These are phyloP conservation scores for Amanita inopinata DNA, from an alignment of 768 basidiomycete species.

Conservation along the genomic window DNA sequence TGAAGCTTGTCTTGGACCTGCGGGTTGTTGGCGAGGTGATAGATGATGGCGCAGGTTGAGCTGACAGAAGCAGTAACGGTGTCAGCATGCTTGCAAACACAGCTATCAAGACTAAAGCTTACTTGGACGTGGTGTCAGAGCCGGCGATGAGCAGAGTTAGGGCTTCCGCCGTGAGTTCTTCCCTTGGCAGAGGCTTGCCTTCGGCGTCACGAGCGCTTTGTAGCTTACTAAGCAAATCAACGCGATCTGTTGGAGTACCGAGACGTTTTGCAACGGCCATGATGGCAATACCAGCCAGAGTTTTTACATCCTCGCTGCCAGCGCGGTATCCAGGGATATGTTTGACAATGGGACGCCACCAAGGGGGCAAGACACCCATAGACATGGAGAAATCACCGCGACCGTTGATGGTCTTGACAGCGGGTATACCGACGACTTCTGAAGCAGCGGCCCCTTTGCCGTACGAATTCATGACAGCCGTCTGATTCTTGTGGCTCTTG, in stretches of 20 bases:
- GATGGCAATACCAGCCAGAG: slow-evolving; percentile 71
- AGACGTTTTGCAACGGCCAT: slow-evolving; percentile 75
- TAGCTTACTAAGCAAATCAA: slow-evolving; percentile 76
- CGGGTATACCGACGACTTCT: slow-evolving; percentile 59
- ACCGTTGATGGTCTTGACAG: slow-evolving; percentile 77
- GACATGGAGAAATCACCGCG: slow-evolving; percentile 83
- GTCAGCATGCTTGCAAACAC: neutral
- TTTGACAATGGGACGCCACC: slow-evolving; percentile 56
- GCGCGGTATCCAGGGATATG: slow-evolving; percentile 69
- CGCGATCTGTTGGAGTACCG: slow-evolving; percentile 56
- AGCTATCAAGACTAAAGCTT: slow-evolving; percentile 15
- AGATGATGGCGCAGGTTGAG: slow-evolving; percentile 84
- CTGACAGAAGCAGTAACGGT: slow-evolving; percentile 24
- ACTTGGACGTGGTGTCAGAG: slow-evolving; percentile 92
- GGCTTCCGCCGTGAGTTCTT: slow-evolving; percentile 85
- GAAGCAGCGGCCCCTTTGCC: slow-evolving; percentile 31
- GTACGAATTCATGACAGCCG: slow-evolving; percentile 45
- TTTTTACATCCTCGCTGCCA: slow-evolving; percentile 56
- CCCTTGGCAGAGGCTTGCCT: slow-evolving; percentile 73
- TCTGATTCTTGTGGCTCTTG: slow-evolving; percentile 38
- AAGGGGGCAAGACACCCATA: slow-evolving; percentile 67
- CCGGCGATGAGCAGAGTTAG: slow-evolving; percentile 82
- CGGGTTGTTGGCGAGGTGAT: slow-evolving; percentile 68
- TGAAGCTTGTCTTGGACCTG: slow-evolving; percentile 62
- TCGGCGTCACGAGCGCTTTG: slow-evolving; percentile 67